phyloP scores from a whole-genome alignment of 805 yeast species.

The Huiozyma sinensis region DNA sequence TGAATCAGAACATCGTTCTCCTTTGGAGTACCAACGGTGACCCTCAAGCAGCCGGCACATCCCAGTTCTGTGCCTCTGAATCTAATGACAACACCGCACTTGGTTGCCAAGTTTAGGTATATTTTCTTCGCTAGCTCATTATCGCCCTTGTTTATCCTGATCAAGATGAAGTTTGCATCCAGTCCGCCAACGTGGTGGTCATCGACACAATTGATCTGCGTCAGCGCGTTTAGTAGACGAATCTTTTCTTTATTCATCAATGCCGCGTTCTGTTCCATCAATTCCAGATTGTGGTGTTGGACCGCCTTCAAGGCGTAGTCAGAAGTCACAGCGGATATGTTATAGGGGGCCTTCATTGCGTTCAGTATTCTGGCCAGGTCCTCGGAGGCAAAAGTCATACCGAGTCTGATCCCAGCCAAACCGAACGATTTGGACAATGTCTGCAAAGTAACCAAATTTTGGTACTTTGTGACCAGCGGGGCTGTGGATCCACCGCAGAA shows the following conservation, averaged over 20 bases:
- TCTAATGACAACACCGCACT: slow-evolving; percentile 73
- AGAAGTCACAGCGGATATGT: slow-evolving; percentile 74
- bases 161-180: slow-evolving; percentile 76
- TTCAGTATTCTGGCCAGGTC: slow-evolving; percentile 61
- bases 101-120: slow-evolving; percentile 61
- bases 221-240: slow-evolving; percentile 42
- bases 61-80: slow-evolving; percentile 86
- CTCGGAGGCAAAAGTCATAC: slow-evolving; percentile 58
- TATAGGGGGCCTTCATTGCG: slow-evolving; percentile 93
- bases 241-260: slow-evolving; percentile 46
- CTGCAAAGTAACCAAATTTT: slow-evolving; percentile 79
- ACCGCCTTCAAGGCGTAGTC: slow-evolving; percentile 69
- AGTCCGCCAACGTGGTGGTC: slow-evolving; percentile 66
- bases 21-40: slow-evolving; percentile 73
- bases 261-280: slow-evolving; percentile 47
- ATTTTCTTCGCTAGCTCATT: slow-evolving; percentile 57
- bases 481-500: slow-evolving; percentile 69
- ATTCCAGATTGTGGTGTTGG: slow-evolving; percentile 39
- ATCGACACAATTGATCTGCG: slow-evolving; percentile 49
- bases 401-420: slow-evolving; percentile 86
- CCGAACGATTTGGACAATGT: slow-evolving; percentile 94
- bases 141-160: slow-evolving; percentile 71
- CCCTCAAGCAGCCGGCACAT: slow-evolving; percentile 77
- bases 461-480: slow-evolving; percentile 69
- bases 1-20: slow-evolving; percentile 56